A percentile compares a stretch with the other conserved stretches of the same genome.
Evolutionary conservation across 257 asterid genomes (phyloP).

Genomic region (Solanum sitiens): DNA sequence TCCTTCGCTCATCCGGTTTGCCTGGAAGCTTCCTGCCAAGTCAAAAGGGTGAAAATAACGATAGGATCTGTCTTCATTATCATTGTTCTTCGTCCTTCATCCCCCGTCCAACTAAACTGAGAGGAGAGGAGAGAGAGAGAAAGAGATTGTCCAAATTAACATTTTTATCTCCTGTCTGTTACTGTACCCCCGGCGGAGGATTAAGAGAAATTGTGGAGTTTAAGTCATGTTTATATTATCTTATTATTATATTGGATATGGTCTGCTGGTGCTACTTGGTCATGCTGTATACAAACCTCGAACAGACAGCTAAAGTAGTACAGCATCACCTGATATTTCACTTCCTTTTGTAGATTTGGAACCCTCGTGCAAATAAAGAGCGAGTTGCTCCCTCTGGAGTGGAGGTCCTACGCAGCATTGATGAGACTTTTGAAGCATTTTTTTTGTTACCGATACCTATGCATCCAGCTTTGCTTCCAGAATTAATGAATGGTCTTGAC

Average conservation of each 20-base stretch:
- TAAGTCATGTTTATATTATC: neutral
- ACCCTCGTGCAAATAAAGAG: slow-evolving; percentile 67
- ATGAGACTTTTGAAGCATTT: slow-evolving; percentile 90
- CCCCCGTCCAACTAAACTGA: neutral
- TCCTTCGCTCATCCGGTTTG: neutral
- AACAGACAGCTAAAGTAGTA: neutral
- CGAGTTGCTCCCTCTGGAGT: slow-evolving; percentile 83
- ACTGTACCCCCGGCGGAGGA: neutral
- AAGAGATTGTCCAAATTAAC: neutral
- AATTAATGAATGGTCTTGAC: slow-evolving; percentile 61
- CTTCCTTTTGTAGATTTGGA: slow-evolving; percentile 52
- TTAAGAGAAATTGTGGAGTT: neutral
- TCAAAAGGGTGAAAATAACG: neutral
- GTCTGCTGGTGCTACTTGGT: neutral
- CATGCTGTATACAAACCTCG: neutral
- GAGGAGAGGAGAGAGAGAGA: neutral
- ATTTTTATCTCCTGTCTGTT: neutral
- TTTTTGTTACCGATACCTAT: slow-evolving; percentile 84
- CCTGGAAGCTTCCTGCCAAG: neutral
- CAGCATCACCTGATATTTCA: neutral
- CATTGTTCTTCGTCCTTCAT: neutral
- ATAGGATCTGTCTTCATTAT: neutral
- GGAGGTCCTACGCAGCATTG: slow-evolving; percentile 77
- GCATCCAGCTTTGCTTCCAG: slow-evolving; percentile 84
- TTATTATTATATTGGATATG: neutral